Conservation (phyloP, 257 asterid genomes). For the Przewalskia tangutica region DNA sequence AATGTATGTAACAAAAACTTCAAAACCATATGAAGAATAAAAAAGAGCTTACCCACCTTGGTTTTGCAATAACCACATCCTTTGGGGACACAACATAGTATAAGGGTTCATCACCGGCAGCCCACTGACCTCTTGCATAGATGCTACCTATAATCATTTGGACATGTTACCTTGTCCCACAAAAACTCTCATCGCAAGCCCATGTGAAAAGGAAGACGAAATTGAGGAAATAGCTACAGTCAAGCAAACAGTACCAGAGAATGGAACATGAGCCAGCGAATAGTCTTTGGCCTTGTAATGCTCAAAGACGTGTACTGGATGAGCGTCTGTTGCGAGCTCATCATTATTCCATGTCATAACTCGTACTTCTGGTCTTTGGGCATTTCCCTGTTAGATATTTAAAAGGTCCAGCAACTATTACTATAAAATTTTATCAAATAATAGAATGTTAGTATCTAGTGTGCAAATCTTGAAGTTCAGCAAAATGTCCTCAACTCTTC, state of each 20-base stretch:
- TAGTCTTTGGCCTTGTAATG: constrained; percentile 98
- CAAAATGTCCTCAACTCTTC: neutral
- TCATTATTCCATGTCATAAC: constrained; percentile 87
- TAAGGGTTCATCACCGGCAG: constrained; percentile 97
- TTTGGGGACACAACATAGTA: constrained; percentile 94
- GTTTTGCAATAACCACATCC: constrained; percentile 98
- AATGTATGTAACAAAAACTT: neutral
- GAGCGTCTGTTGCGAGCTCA: constrained; percentile 94
- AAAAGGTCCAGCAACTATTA: too few relatives aligned
- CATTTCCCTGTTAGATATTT: constrained; percentile 66
- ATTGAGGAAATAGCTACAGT: neutral
- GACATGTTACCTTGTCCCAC: neutral
- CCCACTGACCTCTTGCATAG: constrained; percentile 98
- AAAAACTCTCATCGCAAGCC: neutral
- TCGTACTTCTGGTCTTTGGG: constrained; percentile 99
- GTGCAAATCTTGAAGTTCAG: constrained; percentile 2
- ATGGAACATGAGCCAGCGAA: constrained; percentile 94
- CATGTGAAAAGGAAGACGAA: neutral
- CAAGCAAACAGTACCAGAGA: constrained; percentile 51
- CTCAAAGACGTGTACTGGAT: constrained; percentile 89
- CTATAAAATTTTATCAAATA: neutral
- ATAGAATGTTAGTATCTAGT: neutral
- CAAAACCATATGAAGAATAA: constrained; percentile 2
- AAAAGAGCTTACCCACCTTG: constrained; percentile 55
- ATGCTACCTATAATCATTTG: constrained; percentile 68